A percentile compares a stretch with the other conserved stretches of the same genome.
These are phyloP conservation scores for Macrophomina phaseolina DNA, from an alignment of 2,329 filamentous ascomycete species.

Conservation along the genomic window DNA sequence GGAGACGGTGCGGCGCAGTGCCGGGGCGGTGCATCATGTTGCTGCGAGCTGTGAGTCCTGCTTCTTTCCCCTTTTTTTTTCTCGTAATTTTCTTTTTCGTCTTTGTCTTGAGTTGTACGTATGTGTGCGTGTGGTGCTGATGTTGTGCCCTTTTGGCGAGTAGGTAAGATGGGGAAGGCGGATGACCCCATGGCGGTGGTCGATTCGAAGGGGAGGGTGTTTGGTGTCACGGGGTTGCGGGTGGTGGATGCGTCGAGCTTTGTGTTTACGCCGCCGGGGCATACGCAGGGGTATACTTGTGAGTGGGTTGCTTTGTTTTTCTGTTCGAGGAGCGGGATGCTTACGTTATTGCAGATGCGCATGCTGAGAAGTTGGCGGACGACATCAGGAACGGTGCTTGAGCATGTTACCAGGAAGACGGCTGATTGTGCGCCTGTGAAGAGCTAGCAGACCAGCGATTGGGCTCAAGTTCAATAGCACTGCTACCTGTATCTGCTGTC, in stretches of 20 bases:
- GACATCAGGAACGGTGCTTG: constrained; percentile 24
- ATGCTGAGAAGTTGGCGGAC: constrained; percentile 29
- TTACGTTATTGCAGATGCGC: constrained; percentile 4
- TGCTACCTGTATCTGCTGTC: too few relatives aligned
- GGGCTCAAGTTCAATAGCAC: too few relatives aligned
- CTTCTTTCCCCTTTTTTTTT: not conserved
- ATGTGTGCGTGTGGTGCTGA: too few relatives aligned
- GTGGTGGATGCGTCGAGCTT: constrained; percentile 39
- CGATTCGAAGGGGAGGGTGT: constrained; percentile 42
- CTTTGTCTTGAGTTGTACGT: too few relatives aligned
- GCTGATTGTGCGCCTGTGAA: too few relatives aligned
- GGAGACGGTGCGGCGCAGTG: not conserved
- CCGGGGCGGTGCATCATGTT: not conserved
- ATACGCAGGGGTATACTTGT: constrained; percentile 32
- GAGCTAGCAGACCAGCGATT: too few relatives aligned
- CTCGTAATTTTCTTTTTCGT: not conserved
- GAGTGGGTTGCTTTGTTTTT: not conserved
- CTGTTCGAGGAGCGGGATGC: not conserved
- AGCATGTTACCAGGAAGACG: not conserved
- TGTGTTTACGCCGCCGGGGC: constrained; percentile 39
- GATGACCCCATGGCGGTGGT: constrained; percentile 41
- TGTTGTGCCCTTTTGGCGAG: too few relatives aligned
- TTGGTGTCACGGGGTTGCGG: constrained; percentile 35
- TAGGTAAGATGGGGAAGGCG: constrained; percentile 34
- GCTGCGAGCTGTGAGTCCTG: not conserved